Base-by-base conservation (phyloP, 2,329 filamentous ascomycete genomes). In the Pleoardoris graminearum region DNA sequence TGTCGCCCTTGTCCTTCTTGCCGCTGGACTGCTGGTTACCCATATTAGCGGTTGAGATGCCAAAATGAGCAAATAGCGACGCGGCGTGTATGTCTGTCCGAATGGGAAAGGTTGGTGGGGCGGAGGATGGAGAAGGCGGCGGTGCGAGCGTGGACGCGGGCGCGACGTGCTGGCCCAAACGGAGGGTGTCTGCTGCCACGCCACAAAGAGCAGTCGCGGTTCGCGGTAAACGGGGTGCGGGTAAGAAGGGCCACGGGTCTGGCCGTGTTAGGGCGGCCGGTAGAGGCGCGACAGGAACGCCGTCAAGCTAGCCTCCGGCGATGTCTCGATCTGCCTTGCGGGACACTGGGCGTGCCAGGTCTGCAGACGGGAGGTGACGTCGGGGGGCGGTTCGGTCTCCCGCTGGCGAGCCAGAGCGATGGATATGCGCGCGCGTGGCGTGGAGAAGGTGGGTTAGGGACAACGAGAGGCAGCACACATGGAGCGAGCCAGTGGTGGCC, bases 21-120 rank as follows among this genome's bases (percentile, higher is more conserved):
- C 77, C 76, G 75, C 84, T 88, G 64, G 89, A 91, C 65, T 80
- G 81, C 75, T 89, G 85, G 75, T 91, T 91, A 71, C 89, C 89
- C 89, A 92, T 92, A 62, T 57, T 75, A 67, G 84, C 80, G 61
- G 51, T 37, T 39, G 47, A 53, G 49, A 30, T 50, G 50, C 46
- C 49, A 49, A 51, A 50, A 27, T 37, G 50, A 46, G 50, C 58
- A 43, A 21, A 16, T 21, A 32, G 29, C 16, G 25, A 23, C 43
- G 47, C 37, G n/a, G 35, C 50, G 54, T 53, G 36, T 54, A 43
- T 49, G 46, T 55, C 53, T 48, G 30, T 60, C 17, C 17, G 19
- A 30, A 38, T 46, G 37, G 16, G 14, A 19, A 43, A 53, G 16
- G 39, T 22, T 29, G 35, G 43, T 35, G 22, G 36, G 45, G 59